A percentile compares a stretch with the other conserved stretches of the same genome.
phyloP scores from a whole-genome alignment of 768 basidiomycete genomes.

The Serendipita sp. region DNA sequence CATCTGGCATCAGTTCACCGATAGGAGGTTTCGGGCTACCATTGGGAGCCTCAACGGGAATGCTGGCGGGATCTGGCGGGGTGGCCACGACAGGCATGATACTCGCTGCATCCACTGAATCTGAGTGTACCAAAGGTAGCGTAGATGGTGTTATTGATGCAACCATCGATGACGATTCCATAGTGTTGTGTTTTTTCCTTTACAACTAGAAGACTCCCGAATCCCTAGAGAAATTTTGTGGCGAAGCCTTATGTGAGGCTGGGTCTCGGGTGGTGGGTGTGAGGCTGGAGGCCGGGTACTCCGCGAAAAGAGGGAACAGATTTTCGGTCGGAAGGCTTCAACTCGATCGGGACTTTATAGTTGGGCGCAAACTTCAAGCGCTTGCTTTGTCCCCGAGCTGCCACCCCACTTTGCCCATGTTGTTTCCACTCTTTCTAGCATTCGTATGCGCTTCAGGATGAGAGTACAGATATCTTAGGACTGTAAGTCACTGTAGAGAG shows the following conservation, averaged over 20 bases:
- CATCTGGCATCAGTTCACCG: conserved; percentile 2
- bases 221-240: not conserved
- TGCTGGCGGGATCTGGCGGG: not conserved
- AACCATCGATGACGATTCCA: not conserved
- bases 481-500: too few species aligned
- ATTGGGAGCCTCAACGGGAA: not conserved
- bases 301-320: conserved; percentile 1
- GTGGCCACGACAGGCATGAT: not conserved
- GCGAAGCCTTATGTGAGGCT: too few species aligned
- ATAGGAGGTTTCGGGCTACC: not conserved
- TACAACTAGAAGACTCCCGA: not conserved
- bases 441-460: too few species aligned
- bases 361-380: not conserved
- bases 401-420: too few species aligned
- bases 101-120: not conserved
- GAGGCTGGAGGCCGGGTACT: not conserved
- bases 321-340: not conserved
- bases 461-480: too few species aligned
- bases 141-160: not conserved
- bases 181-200: not conserved
- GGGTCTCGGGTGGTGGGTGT: not conserved
- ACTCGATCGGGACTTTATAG: not conserved
- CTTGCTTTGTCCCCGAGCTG: too few species aligned
- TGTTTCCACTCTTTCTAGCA: too few species aligned
- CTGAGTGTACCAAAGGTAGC: not conserved